These are phyloP conservation scores for Penicillium sp. DNA, from an alignment of 2,329 filamentous ascomycete genomes.

Conservation along the genomic window DNA sequence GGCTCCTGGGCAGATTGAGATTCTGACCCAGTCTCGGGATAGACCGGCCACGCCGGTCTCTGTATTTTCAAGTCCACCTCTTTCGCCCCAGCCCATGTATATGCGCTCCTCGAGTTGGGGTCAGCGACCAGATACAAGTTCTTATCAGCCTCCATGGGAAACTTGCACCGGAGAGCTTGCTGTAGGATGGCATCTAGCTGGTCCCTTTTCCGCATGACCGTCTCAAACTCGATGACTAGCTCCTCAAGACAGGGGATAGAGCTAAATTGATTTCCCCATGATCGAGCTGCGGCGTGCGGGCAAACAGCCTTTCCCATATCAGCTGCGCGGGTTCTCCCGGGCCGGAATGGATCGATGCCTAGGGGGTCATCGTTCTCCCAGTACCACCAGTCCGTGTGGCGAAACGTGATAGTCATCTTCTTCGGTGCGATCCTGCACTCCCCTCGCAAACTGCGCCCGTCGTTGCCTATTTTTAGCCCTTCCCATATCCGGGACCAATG, in stretches of 20 bases:
- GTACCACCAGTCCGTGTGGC: slow-evolving; percentile 34
- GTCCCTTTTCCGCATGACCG: slow-evolving; percentile 21
- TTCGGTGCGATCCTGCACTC: slow-evolving; percentile 16
- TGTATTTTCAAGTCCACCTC: neutral
- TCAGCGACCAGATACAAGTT: neutral
- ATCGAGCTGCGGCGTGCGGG: neutral
- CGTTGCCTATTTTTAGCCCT: neutral
- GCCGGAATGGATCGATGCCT: slow-evolving; percentile 29
- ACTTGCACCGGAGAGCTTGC: slow-evolving; percentile 25
- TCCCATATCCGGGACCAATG: neutral
- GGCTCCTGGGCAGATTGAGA: neutral
- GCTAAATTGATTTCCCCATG: slow-evolving; percentile 10
- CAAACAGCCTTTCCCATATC: neutral
- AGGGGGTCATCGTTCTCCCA: slow-evolving; percentile 29
- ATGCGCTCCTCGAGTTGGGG: neutral
- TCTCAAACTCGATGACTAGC: slow-evolving; percentile 33
- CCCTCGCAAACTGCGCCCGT: slow-evolving; percentile 12
- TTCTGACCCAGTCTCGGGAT: neutral
- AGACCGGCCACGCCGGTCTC: neutral
- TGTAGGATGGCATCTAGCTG: slow-evolving; percentile 27
- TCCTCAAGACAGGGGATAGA: slow-evolving; percentile 18
- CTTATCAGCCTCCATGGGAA: neutral
- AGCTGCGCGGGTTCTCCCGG: slow-evolving; percentile 1
- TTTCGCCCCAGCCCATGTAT: slow-evolving; percentile 3
- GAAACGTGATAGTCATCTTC: slow-evolving; percentile 27